Evolutionary conservation across 2,329 filamentous ascomycete genomes (phyloP).

Genomic region (Lachnellula willkommii): DNA sequence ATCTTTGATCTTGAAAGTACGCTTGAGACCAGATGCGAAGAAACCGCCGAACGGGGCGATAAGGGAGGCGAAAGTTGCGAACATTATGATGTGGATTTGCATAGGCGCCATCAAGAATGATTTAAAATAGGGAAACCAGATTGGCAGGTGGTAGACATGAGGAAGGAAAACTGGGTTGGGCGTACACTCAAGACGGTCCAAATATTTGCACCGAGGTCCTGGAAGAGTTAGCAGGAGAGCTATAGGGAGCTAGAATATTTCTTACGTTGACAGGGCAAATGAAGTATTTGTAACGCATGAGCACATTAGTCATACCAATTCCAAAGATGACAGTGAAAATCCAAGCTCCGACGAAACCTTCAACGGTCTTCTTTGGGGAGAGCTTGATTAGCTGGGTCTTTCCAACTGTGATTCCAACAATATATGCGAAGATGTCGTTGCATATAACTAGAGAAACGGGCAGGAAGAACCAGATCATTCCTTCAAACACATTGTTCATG

Average conservation of each 20-base stretch:
- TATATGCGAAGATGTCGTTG: conserved; percentile 97
- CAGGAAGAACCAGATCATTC: conserved; percentile 99
- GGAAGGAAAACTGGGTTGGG: conserved; percentile 88
- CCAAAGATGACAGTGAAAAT: conserved; percentile 88
- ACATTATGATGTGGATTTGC: conserved; percentile 85
- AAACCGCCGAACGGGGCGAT: conserved; percentile 98
- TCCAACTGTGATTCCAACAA: conserved; percentile 95
- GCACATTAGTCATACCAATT: conserved; percentile 71
- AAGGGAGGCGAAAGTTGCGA: conserved; percentile 90
- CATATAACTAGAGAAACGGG: conserved; percentile 93
- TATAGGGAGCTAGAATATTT: conserved; percentile 1
- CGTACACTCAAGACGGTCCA: conserved; percentile 81
- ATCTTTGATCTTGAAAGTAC: conserved; percentile 99
- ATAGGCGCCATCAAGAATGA: conserved; percentile 78
- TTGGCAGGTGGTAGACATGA: conserved; percentile 66
- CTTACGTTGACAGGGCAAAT: conserved; percentile 88
- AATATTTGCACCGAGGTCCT: conserved; percentile 86
- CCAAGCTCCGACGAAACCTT: conserved; percentile 96
- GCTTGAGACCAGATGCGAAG: conserved; percentile 95
- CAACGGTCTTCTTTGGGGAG: conserved; percentile 98
- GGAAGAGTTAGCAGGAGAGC: conserved; percentile 14
- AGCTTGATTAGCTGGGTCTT: conserved; percentile 96
- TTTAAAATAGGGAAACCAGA: conserved; percentile 65
- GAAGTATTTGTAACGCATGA: conserved; percentile 93
- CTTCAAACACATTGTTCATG: conserved; percentile 99